These are phyloP conservation scores for Elongisporangium prolatum DNA, from an alignment of 352 stramenopile species.

Conservation along the genomic window DNA sequence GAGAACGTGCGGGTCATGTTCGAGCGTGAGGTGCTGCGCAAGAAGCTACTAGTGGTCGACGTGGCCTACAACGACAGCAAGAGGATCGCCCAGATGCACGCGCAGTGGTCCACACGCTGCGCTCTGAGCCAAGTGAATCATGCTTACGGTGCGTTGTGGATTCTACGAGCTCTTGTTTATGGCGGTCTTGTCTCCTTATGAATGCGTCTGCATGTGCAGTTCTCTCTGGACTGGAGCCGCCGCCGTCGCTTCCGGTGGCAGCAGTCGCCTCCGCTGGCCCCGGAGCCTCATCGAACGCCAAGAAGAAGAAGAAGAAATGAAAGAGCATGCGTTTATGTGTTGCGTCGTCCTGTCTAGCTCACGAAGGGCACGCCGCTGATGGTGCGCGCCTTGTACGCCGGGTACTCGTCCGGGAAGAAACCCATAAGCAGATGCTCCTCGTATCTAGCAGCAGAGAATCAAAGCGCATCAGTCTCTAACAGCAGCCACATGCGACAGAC, in stretches of 20 bases:
- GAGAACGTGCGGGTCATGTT: slow-evolving; percentile 66
- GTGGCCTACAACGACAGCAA: slow-evolving; percentile 47
- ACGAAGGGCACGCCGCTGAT: slow-evolving; percentile 94
- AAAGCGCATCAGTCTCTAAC: not conserved
- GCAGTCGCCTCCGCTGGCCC: not conserved
- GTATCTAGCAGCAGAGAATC: slow-evolving; percentile 46
- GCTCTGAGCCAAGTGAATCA: slow-evolving; percentile 37
- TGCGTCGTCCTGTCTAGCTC: slow-evolving; percentile 7
- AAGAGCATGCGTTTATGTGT: slow-evolving; percentile 12
- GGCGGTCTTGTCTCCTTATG: not conserved
- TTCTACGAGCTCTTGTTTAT: not conserved
- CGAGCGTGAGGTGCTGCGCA: slow-evolving; percentile 57
- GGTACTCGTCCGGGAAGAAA: slow-evolving; percentile 93
- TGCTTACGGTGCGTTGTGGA: slow-evolving; percentile 34
- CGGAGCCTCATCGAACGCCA: slow-evolving; percentile 22
- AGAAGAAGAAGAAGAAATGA: slow-evolving; percentile 47
- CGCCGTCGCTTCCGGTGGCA: slow-evolving; percentile 12
- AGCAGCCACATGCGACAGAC: not conserved
- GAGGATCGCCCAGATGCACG: slow-evolving; percentile 28
- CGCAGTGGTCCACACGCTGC: slow-evolving; percentile 36
- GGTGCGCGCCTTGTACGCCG: slow-evolving; percentile 81
- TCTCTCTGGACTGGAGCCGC: slow-evolving; percentile 32
- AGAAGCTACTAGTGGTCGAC: slow-evolving; percentile 39
- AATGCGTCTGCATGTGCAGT: slow-evolving; percentile 15
- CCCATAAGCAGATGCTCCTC: slow-evolving; percentile 90